These are phyloP conservation scores for Rhodomyrtus tomentosa DNA, from an alignment of 345 rosid genomes.

Conservation along the genomic window DNA sequence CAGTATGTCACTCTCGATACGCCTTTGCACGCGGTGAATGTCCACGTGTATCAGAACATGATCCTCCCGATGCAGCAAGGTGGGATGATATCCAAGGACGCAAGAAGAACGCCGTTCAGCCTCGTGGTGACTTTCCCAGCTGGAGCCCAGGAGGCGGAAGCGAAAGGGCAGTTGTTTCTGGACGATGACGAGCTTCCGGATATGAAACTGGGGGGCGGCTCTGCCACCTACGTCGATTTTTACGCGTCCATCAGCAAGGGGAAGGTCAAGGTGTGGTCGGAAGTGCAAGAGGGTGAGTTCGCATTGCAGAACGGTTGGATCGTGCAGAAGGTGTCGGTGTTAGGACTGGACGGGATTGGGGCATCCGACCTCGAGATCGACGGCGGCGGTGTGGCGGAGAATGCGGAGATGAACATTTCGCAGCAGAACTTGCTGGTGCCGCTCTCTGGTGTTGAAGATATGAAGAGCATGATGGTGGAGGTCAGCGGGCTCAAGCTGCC, in stretches of 20 bases:
- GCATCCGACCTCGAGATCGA: constrained; percentile 37
- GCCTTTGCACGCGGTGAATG: constrained; percentile 71
- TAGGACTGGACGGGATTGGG: constrained; percentile 50
- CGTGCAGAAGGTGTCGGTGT: constrained; percentile 49
- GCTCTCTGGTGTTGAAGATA: constrained; percentile 19
- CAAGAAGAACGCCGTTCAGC: constrained; percentile 75
- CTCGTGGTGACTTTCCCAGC: constrained; percentile 69
- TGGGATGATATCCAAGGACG: constrained; percentile 69
- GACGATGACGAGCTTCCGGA: constrained; percentile 89
- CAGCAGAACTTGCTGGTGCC: constrained; percentile 32
- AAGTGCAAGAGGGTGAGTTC: constrained; percentile 61
- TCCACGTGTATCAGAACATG: constrained; percentile 71
- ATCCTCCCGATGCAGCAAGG: constrained; percentile 93
- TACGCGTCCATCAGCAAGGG: constrained; percentile 51
- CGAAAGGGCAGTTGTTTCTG: constrained; percentile 58
- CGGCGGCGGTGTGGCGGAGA: constrained; percentile 13
- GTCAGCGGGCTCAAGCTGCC: constrained; percentile 45
- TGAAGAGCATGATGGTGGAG: constrained; percentile 49
- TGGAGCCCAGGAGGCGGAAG: constrained; percentile 50
- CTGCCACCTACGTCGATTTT: constrained; percentile 49
- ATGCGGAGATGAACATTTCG: constrained; percentile 19
- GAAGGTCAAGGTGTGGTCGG: constrained; percentile 68
- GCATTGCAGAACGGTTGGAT: constrained; percentile 71
- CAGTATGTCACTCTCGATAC: constrained; percentile 51
- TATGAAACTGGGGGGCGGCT: constrained; percentile 73